Percentiles rank a stretch among this genome's conserved stretches.
Evolutionary conservation across 805 yeast species (phyloP).

Genomic region (Starmerella vitae): DNA sequence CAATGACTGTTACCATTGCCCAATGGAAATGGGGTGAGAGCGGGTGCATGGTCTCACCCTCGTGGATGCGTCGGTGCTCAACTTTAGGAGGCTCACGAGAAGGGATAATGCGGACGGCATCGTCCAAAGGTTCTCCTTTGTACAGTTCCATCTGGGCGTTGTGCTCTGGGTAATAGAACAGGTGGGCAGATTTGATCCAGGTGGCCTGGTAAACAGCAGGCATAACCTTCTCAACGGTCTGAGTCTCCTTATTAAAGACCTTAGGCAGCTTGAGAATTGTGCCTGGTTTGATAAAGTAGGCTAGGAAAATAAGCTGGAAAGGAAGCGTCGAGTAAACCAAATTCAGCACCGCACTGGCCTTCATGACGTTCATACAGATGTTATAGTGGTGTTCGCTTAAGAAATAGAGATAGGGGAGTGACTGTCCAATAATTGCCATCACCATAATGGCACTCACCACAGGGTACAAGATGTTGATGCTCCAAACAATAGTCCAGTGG

Average conservation of each 20-base stretch:
- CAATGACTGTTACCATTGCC: constrained; percentile 31
- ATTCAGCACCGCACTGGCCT: constrained; percentile 38
- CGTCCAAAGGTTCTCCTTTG: constrained; percentile 34
- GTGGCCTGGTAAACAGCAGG: constrained; percentile 44
- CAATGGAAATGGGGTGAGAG: constrained; percentile 26
- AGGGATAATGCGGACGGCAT: constrained; percentile 47
- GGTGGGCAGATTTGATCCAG: constrained; percentile 57
- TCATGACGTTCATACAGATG: constrained; percentile 42
- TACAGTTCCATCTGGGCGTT: constrained; percentile 31
- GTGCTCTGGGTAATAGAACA: constrained; percentile 45
- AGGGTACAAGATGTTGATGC: constrained; percentile 39
- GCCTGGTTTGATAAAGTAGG: constrained; percentile 46
- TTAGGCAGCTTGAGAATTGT: constrained; percentile 25
- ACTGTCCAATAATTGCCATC: constrained; percentile 57
- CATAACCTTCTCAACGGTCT: constrained; percentile 27
- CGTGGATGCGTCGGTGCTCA: constrained; percentile 39
- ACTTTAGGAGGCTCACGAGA: constrained; percentile 35
- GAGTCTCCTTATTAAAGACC: constrained; percentile 13
- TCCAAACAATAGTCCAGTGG: constrained; percentile 35
- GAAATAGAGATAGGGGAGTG: constrained; percentile 46
- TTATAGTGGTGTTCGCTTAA: constrained; percentile 33
- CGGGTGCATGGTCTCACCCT: constrained; percentile 31
- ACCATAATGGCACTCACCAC: constrained; percentile 44
- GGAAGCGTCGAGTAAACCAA: constrained; percentile 43
- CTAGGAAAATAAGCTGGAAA: constrained; percentile 34